phyloP scores from a whole-genome alignment of 495 filamentous ascomycete species.

The Talaromyces proteolyticus region DNA sequence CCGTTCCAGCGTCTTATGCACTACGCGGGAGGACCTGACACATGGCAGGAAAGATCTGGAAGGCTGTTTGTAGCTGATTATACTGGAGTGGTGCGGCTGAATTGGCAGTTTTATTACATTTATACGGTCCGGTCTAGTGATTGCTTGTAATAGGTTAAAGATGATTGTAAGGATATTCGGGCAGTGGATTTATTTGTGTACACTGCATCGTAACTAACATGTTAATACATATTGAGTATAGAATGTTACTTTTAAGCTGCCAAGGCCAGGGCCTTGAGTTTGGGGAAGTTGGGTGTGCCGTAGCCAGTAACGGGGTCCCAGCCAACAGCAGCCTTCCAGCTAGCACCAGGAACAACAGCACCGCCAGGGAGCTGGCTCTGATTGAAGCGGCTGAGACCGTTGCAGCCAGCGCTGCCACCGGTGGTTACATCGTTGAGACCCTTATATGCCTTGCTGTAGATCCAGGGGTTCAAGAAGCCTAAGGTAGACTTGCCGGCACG shows the following conservation, averaged over 20 bases:
- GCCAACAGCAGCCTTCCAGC: slow-evolving; percentile 47
- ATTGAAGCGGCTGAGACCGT: slow-evolving; percentile 34
- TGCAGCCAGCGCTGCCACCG: slow-evolving; percentile 58
- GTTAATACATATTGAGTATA: too few relatives aligned
- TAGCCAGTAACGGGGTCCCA: slow-evolving; percentile 59
- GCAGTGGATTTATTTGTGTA: too few relatives aligned
- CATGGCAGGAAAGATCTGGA: too few relatives aligned
- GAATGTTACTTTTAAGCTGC: slow-evolving; percentile 11
- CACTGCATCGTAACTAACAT: too few relatives aligned
- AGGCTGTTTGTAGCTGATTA: too few relatives aligned
- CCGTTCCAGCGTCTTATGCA: too few relatives aligned
- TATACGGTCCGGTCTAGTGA: too few relatives aligned
- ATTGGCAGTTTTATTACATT: too few relatives aligned
- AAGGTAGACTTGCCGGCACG: slow-evolving; percentile 46
- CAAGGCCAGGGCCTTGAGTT: slow-evolving; percentile 24
- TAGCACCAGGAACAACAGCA: slow-evolving; percentile 25
- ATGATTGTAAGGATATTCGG: too few relatives aligned
- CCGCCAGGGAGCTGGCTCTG: slow-evolving; percentile 9
- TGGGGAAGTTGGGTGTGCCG: slow-evolving; percentile 45
- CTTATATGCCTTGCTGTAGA: slow-evolving; percentile 48
- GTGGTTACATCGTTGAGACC: slow-evolving; percentile 58
- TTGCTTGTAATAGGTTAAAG: too few relatives aligned
- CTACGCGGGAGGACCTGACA: too few relatives aligned
- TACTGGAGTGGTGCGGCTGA: too few relatives aligned
- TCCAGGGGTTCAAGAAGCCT: slow-evolving; percentile 72